Evolutionary conservation across 192 early-diverging fungal species (phyloP).

Genomic region (Irineochytrium annulatum): DNA sequence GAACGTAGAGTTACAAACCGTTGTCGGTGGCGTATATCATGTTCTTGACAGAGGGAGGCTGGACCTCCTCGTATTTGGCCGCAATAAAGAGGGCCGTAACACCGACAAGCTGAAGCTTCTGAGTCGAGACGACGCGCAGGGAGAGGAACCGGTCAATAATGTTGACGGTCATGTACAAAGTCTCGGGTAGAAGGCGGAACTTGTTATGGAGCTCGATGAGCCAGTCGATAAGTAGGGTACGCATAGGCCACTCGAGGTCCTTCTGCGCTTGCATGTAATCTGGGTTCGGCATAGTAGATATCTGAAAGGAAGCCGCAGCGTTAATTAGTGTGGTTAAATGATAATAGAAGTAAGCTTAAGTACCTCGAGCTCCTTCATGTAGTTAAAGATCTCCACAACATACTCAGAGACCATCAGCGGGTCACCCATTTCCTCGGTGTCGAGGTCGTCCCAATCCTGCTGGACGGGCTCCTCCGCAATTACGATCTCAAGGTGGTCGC

Average conservation of each 20-base stretch:
- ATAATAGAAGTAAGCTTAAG: conserved; percentile 1
- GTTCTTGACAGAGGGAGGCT: conserved; percentile 74
- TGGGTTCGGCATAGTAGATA: conserved; percentile 68
- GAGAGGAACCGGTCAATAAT: conserved; percentile 94
- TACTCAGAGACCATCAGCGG: conserved; percentile 95
- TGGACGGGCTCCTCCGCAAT: not conserved
- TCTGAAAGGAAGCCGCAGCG: conserved; percentile 26
- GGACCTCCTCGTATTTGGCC: conserved; percentile 92
- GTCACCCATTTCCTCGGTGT: conserved; percentile 74
- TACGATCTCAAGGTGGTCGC: no score
- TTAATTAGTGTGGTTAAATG: not conserved
- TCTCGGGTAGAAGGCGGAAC: conserved; percentile 90
- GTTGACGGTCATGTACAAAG: conserved; percentile 89
- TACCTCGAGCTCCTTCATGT: conserved; percentile 74
- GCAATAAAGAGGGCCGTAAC: conserved; percentile 86
- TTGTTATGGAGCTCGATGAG: conserved; percentile 87
- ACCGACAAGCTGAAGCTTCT: conserved; percentile 92
- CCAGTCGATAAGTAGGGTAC: conserved; percentile 92
- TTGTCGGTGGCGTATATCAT: conserved; percentile 84
- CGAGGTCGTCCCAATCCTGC: conserved; percentile 59
- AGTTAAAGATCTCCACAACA: conserved; percentile 85
- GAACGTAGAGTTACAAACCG: no score
- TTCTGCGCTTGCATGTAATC: conserved; percentile 80
- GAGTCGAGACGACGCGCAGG: conserved; percentile 72
- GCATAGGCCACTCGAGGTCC: conserved; percentile 89